A percentile compares a stretch with the other conserved stretches of the same genome.
Conservation (phyloP, 1,284 basidiomycete species). For the Earliella scabrosa region DNA sequence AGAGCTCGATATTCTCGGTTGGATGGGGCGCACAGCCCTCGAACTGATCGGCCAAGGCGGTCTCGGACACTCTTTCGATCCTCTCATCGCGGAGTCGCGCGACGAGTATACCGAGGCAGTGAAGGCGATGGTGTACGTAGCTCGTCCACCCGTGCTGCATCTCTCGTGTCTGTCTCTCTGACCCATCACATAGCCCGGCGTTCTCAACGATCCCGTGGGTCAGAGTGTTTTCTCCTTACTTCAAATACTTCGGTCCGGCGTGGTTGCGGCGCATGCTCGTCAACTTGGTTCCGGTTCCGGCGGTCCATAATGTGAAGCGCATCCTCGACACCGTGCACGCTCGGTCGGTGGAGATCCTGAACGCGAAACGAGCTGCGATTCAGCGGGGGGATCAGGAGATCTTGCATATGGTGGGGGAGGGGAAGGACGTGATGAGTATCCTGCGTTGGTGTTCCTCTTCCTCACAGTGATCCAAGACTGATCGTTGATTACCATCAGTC, state of each 20-base stretch:
- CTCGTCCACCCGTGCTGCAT: neutral
- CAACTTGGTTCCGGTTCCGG: conserved; percentile 18
- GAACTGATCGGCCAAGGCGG: conserved; percentile 41
- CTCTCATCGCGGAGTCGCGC: conserved; percentile 26
- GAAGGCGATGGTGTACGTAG: conserved; percentile 33
- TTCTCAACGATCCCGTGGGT: neutral
- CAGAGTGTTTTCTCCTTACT: conserved; percentile 8
- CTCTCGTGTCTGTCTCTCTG: neutral
- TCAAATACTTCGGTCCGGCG: conserved; percentile 11
- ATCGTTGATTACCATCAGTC: conserved; percentile 9
- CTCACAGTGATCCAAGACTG: neutral
- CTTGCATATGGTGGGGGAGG: conserved; percentile 28
- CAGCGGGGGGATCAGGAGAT: conserved; percentile 28
- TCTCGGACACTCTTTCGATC: conserved; percentile 40
- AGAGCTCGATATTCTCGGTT: conserved; percentile 35
- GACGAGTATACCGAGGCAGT: conserved; percentile 32
- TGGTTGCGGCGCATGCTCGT: conserved; percentile 22
- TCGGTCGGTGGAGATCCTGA: conserved; percentile 17
- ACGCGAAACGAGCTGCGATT: conserved; percentile 27
- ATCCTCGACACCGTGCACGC: conserved; percentile 21
- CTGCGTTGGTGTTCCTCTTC: conserved; percentile 23
- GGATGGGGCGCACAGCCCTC: conserved; percentile 38
- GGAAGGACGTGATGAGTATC: conserved; percentile 35
- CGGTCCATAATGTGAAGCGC: conserved; percentile 15
- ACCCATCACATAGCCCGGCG: neutral